Base-by-base conservation (phyloP, 768 basidiomycete species). In the Hericium coralloides region DNA sequence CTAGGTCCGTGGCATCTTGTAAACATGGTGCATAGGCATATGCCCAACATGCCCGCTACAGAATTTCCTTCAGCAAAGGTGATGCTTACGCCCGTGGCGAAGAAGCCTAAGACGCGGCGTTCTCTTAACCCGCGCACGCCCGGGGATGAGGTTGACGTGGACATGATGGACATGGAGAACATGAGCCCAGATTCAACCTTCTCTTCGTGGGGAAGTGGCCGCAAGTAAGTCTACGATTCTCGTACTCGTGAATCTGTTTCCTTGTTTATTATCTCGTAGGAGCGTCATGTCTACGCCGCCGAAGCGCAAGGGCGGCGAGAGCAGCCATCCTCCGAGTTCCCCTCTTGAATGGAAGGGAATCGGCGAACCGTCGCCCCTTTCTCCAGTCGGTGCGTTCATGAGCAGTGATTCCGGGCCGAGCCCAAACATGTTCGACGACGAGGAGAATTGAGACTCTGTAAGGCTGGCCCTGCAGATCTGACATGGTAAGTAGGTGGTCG, bases 351-450 rank as follows among this genome's bases (percentile, higher is more conserved):
- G 12, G 36, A 25, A 26, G n/a, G 17, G 31, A 26, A 26, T 36
- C 18, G 31, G 36, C n/a, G 18, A 25, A 18, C 52, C 52, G 6
- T 31, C 52, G 10, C 12, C n/a, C 37, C 15, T 38, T 17, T 18
- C 37, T 18, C 36, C 36, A 37, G 31, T 38, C 9, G 37, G 7
- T 15, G n/a, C 18, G 5, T 18, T 18, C 18, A 15, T 36, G 31
- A 36, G 18, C 52, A 6, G 7, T 31, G 18, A 50, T 25, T 17
- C 18, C 36, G 36, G 25, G 10, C 26, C 20, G 10, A 52, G 52
- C 36, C 52, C 52, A 10, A 52, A 52, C 52, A 52, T 52, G 52
- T 52, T 52, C 52, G 43, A 45, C 31, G 31, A 31, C 31, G 31
- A 31, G 4, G 31, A 31, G 31, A 31, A 8, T 9, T 31, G 31